phyloP scores from a whole-genome alignment of 441 rosid genomes.

The Pelargonium australe region DNA sequence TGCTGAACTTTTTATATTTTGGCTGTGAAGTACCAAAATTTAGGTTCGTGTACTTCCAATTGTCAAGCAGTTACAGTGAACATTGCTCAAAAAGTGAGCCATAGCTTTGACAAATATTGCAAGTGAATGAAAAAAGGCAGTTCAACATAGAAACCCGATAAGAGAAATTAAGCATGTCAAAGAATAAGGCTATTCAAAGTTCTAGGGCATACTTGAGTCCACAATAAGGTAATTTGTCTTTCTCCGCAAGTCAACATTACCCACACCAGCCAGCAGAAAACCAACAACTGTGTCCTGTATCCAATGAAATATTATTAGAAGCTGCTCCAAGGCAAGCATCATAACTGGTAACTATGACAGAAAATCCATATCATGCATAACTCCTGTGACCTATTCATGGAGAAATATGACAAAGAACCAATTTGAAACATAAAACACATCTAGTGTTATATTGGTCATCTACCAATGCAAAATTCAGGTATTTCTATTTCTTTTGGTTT shows the following conservation, averaged over 20 bases:
- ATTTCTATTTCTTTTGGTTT: too few species aligned
- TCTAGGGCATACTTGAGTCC: conserved; percentile 60
- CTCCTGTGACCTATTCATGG: background rate
- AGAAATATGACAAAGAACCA: too few species aligned
- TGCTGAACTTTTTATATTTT: background rate
- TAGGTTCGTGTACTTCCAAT: background rate
- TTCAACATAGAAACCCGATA: too few species aligned
- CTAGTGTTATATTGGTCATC: too few species aligned
- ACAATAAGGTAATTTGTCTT: conserved; percentile 91
- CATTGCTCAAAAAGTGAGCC: background rate
- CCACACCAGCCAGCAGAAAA: conserved; percentile 93
- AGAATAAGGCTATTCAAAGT: background rate
- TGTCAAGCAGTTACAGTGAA: background rate
- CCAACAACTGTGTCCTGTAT: conserved; percentile 74
- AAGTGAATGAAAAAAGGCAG: too few species aligned
- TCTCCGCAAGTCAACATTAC: conserved; percentile 85
- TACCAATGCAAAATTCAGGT: too few species aligned
- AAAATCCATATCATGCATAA: too few species aligned
- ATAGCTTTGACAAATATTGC: too few species aligned
- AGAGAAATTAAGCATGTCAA: too few species aligned
- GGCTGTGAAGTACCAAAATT: background rate
- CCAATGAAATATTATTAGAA: background rate
- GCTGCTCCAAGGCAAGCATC: background rate
- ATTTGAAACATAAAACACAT: too few species aligned
- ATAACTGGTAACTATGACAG: too few species aligned